A percentile compares a stretch with the other conserved stretches of the same genome.
Evolutionary conservation across 805 yeast genomes (phyloP).

Genomic region (Candida xiaguanensis): DNA sequence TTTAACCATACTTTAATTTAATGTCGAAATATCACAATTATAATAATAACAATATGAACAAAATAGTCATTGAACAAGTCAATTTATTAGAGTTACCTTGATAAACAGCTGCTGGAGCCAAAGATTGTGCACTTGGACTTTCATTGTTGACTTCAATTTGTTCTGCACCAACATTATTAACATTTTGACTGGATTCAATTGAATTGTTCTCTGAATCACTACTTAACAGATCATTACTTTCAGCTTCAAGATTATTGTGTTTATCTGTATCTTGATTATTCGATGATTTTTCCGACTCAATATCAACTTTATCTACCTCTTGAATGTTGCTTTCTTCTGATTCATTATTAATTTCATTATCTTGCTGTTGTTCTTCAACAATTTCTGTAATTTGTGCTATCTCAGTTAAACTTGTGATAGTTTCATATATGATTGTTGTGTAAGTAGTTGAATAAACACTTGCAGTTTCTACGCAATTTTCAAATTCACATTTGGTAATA

Average conservation of each 20-base stretch:
- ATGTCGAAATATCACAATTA: background rate
- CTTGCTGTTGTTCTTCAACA: no score
- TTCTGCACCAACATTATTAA: no score
- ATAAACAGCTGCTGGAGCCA: background rate
- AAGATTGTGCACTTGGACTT: background rate
- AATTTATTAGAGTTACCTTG: constrained; percentile 1
- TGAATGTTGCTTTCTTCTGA: no score
- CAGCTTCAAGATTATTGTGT: background rate
- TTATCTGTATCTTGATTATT: background rate
- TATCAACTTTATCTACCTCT: no score
- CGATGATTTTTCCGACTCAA: no score
- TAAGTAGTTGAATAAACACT: constrained; percentile 2
- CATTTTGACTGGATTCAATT: background rate
- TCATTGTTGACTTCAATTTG: background rate
- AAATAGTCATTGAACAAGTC: background rate
- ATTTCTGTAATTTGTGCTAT: no score
- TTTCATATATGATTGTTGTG: constrained; percentile 2
- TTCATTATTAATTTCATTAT: no score
- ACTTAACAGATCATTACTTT: no score
- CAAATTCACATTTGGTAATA: constrained; percentile 2
- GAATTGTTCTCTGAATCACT: no score
- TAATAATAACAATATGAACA: background rate
- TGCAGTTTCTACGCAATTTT: constrained; percentile 1
- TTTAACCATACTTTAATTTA: background rate
- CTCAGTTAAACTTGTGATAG: constrained; percentile 4